phyloP scores from a whole-genome alignment of 2,329 filamentous ascomycete genomes.

The Penicillium sp. region DNA sequence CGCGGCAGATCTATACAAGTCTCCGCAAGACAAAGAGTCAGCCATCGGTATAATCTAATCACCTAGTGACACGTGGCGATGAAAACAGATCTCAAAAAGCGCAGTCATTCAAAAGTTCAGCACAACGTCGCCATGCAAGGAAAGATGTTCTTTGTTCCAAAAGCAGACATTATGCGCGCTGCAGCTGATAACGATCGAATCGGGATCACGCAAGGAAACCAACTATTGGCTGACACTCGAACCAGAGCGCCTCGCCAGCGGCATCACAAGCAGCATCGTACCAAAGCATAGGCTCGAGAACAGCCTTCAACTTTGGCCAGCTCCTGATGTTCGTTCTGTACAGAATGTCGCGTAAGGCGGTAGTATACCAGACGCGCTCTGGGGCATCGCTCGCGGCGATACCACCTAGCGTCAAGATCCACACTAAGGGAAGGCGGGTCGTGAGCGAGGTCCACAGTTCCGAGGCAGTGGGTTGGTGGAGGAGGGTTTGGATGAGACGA shows the following conservation, averaged over 20 bases:
- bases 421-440: constrained; percentile 32
- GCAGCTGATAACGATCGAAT: neutral
- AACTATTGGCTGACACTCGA: constrained; percentile 14
- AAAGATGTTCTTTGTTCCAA: neutral
- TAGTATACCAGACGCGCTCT: constrained; percentile 37
- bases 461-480: constrained; percentile 24
- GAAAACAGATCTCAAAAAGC: neutral
- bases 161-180: neutral
- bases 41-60: neutral
- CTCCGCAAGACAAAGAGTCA: neutral
- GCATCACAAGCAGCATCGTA: constrained; percentile 37
- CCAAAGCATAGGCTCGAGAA: constrained; percentile 35
- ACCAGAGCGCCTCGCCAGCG: constrained; percentile 32
- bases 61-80: neutral
- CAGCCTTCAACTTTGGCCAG: constrained; percentile 29
- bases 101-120: neutral
- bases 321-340: constrained; percentile 19
- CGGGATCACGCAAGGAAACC: neutral
- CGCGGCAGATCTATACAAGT: neutral
- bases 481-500: constrained; percentile 24
- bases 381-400: constrained; percentile 37
- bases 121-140: neutral
- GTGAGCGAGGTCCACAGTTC: constrained; percentile 29
- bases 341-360: constrained; percentile 24
- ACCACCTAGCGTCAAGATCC: constrained; percentile 40